Percentiles rank a stretch among this genome's conserved stretches.
Conservation (phyloP, 2,329 filamentous ascomycete species). For the Scolecobasidium constrictum region DNA sequence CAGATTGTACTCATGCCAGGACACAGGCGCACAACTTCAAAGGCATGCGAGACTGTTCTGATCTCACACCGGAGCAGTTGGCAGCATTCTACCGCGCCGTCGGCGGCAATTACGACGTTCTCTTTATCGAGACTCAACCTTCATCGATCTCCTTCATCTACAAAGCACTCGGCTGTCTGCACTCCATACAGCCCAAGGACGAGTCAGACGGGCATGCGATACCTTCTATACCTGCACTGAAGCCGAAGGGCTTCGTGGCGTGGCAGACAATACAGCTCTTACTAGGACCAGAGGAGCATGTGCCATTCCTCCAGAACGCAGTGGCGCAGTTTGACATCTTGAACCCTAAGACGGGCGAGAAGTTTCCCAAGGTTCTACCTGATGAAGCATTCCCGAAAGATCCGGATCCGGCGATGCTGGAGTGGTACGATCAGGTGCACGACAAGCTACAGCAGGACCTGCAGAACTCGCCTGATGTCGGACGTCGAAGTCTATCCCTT, state of each 20-base stretch:
- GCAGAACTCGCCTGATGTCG: background rate
- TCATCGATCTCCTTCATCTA: constrained; percentile 83
- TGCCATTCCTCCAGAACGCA: constrained; percentile 69
- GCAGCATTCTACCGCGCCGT: constrained; percentile 38
- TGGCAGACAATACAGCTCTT: constrained; percentile 92
- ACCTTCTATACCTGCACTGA: constrained; percentile 74
- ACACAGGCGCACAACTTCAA: constrained; percentile 30
- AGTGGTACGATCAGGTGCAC: constrained; percentile 75
- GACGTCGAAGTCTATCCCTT: background rate
- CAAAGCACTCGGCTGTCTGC: constrained; percentile 80
- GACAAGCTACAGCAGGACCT: constrained; percentile 55
- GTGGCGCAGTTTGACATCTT: constrained; percentile 66
- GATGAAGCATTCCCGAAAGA: constrained; percentile 59
- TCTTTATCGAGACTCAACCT: constrained; percentile 68
- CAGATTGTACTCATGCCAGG: background rate
- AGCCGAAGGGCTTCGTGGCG: constrained; percentile 72
- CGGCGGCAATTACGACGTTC: constrained; percentile 37
- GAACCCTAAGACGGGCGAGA: constrained; percentile 52
- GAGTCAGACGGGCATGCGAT: constrained; percentile 56
- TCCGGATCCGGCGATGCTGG: constrained; percentile 69
- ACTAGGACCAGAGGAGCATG: constrained; percentile 78
- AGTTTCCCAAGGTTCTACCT: constrained; percentile 51
- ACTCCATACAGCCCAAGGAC: constrained; percentile 64
- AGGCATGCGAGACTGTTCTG: constrained; percentile 28
- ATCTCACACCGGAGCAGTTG: constrained; percentile 38